Evolutionary conservation across 164 flowering plant genomes (phyloP).

Genomic region (Macadamia integrifolia): DNA sequence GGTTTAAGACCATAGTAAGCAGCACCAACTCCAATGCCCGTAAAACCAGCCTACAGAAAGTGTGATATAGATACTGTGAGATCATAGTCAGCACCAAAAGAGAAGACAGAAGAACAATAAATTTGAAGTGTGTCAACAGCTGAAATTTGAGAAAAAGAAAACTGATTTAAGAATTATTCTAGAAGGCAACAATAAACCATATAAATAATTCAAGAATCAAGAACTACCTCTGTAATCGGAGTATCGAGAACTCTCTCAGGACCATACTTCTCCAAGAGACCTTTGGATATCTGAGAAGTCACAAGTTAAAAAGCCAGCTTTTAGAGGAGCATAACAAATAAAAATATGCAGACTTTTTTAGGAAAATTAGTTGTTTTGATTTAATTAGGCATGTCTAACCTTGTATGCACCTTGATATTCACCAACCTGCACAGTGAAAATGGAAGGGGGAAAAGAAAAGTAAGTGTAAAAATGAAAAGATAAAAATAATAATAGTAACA

Average conservation of each 20-base stretch:
- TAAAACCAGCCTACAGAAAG: conserved; percentile 79
- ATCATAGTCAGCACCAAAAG: neutral
- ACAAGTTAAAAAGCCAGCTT: neutral
- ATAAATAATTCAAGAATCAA: neutral
- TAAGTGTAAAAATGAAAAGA: neutral
- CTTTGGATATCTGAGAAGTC: conserved; percentile 63
- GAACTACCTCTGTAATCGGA: conserved; percentile 89
- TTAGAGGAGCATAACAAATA: neutral
- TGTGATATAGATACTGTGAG: neutral
- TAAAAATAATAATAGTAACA: neutral
- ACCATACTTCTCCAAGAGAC: conserved; percentile 88
- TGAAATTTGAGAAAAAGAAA: neutral
- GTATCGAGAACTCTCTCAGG: conserved; percentile 95
- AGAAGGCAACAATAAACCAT: neutral
- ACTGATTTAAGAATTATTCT: neutral
- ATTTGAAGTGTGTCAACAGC: neutral
- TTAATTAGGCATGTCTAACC: conserved; percentile 41
- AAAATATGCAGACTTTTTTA: neutral
- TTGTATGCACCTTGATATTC: conserved; percentile 99
- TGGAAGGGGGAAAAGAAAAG: conserved; percentile 3
- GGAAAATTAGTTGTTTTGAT: neutral
- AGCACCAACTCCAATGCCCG: conserved; percentile 98
- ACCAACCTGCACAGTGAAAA: conserved; percentile 64
- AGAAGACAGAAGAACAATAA: neutral
- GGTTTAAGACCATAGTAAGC: conserved; percentile 86